phyloP scores from a whole-genome alignment of 2,329 filamentous ascomycete genomes.

The Cladosporium cucumerinum region DNA sequence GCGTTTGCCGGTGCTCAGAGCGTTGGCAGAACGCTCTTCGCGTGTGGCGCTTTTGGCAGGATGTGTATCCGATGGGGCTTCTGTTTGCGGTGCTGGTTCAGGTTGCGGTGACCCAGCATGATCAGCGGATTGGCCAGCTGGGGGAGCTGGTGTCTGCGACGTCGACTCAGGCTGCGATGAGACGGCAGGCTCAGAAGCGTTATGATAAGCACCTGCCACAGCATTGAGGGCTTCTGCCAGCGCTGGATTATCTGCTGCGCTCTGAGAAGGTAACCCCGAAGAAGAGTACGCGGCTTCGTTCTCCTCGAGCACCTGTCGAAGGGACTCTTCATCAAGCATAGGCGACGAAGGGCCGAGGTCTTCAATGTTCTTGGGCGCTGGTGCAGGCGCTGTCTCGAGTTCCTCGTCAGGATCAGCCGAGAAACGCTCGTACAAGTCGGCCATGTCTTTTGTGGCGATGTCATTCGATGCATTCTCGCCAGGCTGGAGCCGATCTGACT shows the following conservation, averaged over 20 bases:
- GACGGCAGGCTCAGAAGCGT: background rate
- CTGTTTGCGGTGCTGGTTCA: background rate
- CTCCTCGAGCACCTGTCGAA: background rate
- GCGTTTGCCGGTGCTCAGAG: background rate
- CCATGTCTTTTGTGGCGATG: background rate
- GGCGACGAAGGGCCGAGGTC: background rate
- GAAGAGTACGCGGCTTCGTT: constrained; percentile 13
- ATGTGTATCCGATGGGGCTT: background rate
- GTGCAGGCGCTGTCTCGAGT: background rate
- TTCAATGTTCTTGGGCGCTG: background rate
- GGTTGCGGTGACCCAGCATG: background rate
- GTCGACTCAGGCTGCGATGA: background rate
- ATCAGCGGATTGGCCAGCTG: background rate
- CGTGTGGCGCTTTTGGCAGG: background rate
- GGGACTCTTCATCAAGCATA: constrained; percentile 4
- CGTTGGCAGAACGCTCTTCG: background rate
- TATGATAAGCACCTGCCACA: background rate
- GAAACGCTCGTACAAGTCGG: background rate
- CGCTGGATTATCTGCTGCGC: constrained; percentile 3
- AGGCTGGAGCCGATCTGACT: background rate
- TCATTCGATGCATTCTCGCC: background rate
- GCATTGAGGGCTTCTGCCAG: constrained; percentile 4
- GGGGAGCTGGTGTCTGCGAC: background rate
- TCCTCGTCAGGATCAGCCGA: background rate
- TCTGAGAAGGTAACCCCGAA: constrained; percentile 7